phyloP scores from a whole-genome alignment of 306 rosid genomes.

The Prunus mongolica region DNA sequence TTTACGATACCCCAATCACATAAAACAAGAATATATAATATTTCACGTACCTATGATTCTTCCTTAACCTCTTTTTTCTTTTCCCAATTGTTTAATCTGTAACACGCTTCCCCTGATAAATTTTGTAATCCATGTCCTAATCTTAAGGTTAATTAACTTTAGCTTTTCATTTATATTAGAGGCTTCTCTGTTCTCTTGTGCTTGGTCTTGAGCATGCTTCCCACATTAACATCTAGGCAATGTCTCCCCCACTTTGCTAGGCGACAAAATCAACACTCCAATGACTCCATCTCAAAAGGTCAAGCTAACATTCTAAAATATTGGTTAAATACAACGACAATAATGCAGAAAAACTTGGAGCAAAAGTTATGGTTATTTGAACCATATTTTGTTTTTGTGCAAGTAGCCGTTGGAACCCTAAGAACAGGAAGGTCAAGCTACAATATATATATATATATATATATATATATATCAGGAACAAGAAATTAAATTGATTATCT shows the following conservation, averaged over 20 bases:
- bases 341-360: conserved; percentile 13
- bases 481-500: conserved; percentile 2
- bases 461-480: background rate
- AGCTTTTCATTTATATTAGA: background rate
- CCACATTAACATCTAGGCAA: conserved; percentile 35
- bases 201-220: conserved; percentile 46
- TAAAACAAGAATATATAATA: conserved; percentile 32
- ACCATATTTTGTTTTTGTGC: conserved; percentile 4
- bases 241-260: conserved; percentile 43
- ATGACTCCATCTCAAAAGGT: conserved; percentile 25
- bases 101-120: conserved; percentile 13
- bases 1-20: conserved; percentile 52
- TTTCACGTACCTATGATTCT: conserved; percentile 32
- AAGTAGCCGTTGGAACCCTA: conserved; percentile 17
- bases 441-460: no score
- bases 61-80: background rate
- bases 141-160: background rate
- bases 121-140: conserved; percentile 33
- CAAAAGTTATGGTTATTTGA: conserved; percentile 5
- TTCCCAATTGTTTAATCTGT: conserved; percentile 3
- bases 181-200: conserved; percentile 26
- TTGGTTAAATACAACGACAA: conserved; percentile 9
- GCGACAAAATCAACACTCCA: conserved; percentile 48
- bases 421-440: background rate
- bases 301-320: conserved; percentile 8